Base-by-base conservation (phyloP, 116 monocot species). In the Papilionanthe hybrid region DNA sequence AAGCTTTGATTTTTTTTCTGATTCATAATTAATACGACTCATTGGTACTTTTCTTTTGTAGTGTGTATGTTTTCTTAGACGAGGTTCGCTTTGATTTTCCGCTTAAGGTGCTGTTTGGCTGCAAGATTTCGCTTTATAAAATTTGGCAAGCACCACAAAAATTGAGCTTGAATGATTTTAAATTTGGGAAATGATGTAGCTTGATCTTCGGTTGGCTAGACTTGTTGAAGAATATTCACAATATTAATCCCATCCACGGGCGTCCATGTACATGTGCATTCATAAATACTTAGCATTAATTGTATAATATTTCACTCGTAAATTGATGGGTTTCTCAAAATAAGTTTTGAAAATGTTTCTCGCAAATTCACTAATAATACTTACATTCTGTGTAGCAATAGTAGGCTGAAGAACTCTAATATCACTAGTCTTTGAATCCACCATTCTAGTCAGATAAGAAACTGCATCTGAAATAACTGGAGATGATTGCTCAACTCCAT, bases 311-410 rank as follows among this genome's bases (percentile, higher is more conserved):
- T 68, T 68, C 68, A 27, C 6, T 12, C 11, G 29, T 20, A 30
- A 32, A 69, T 5, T 69, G 37, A 69, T 32, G 37, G 17, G 13
- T 15, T 32, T 37, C 37, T 69, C 10, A 18, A 69, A n/a, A n/a
- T n/a, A n/a, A n/a, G n/a, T n/a, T n/a, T n/a, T n/a, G n/a, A 68
- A 68, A 68, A 68, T 11, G 13, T 2, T 29, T 68, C 30, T 68
- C 68, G 32, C 30, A 23, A 4, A 13, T 72, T 42, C 43, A 15
- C 72, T 72, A 42, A 28, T 43, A 56, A 11, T 66, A 86, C 92
- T 91, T 87, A 98, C 98, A 75, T 25, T 89, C 55, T 93, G 91
- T 74, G 98, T 98, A 60, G 98, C 98, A 80, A 98, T 98, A 44
- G 98, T 98, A 60, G 94, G 98, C 81, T 92, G 94, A 72, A 98